phyloP scores from a whole-genome alignment of 2,329 filamentous ascomycete genomes.

The Monilinia aucupariae region DNA sequence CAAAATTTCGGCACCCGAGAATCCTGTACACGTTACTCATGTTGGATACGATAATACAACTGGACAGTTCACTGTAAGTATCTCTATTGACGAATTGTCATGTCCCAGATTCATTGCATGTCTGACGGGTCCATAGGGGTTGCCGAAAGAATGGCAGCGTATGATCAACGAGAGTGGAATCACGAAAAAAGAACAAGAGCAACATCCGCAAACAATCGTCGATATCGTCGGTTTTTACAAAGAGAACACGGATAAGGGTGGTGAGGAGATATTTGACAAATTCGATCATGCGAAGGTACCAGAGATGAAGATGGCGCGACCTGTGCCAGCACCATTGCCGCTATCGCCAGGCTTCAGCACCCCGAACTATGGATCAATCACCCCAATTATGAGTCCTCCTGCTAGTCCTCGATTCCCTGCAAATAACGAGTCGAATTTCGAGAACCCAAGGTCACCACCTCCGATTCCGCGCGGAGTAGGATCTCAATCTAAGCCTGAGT shows the following conservation, averaged over 20 bases:
- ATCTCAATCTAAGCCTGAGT: constrained; percentile 44
- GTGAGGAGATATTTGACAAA: constrained; percentile 86
- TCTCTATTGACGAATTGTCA: background rate
- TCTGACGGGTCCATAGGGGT: constrained; percentile 52
- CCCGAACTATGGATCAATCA: constrained; percentile 52
- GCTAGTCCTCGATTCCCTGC: constrained; percentile 82
- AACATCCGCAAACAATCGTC: constrained; percentile 91
- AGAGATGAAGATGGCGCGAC: constrained; percentile 43
- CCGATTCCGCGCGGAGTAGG: constrained; percentile 61
- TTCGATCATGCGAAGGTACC: constrained; percentile 77
- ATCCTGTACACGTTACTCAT: constrained; percentile 95
- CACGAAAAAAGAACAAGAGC: constrained; percentile 88
- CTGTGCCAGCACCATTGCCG: constrained; percentile 22
- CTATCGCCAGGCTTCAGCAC: constrained; percentile 44
- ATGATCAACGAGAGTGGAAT: constrained; percentile 94
- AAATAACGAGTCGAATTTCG: constrained; percentile 89
- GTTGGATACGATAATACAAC: constrained; percentile 96
- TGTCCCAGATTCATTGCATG: background rate
- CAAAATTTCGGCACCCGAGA: constrained; percentile 94
- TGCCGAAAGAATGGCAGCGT: constrained; percentile 97
- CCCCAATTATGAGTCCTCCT: constrained; percentile 55
- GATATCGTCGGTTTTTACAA: constrained; percentile 97
- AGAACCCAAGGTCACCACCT: constrained; percentile 89
- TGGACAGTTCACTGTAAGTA: constrained; percentile 80
- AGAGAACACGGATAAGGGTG: constrained; percentile 73